Base-by-base conservation (phyloP, 768 basidiomycete species). In the Favolaschia claudopus region DNA sequence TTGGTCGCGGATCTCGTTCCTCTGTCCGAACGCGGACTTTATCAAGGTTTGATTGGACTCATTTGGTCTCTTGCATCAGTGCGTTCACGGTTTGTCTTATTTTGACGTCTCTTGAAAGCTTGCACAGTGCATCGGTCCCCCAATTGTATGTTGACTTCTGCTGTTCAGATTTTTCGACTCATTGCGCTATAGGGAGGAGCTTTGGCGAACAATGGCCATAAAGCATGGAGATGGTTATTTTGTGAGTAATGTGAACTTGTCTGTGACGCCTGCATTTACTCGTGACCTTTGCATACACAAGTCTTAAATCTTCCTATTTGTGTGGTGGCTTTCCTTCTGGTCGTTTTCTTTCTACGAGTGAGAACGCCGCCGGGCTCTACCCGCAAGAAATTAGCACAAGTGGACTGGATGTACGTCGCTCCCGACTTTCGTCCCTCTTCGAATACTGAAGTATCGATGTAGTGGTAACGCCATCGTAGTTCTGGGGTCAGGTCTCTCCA, bases 1-100 rank as follows among this genome's bases (percentile, higher is more conserved):
- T 66, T 81, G 44, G 60, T 78, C 2, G 72, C 76, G n/a, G 80
- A 82, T 63, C 65, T 82, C 7, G 75, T 81, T 7, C 72, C 80
- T 14, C 72, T 82, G 9, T 65, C 69, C n/a, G 76, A 80, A 53
- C 75, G 80, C 7, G 80, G 79, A 8, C 28, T 65, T 7, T 79
- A 74, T 32, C 62, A 70, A 2, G 73, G 73, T 20, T 28, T 78
- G 10, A 27, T 76, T 24, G 72, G 70, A n/a, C 51, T 66, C 22
- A 56, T 56, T 19, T 78, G 74, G 72, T 68, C 69, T 34, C 60
- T 75, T 17, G 76, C 73, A n/a, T 76, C 73, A 24, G 66, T 65
- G 45, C 36, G 60, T 33, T 17, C 29, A 9, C 40, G 10, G 1
- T 8, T 25, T 15, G 27, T 52, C 6, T 10, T 19, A 19, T 43